phyloP scores from a whole-genome alignment of 1,284 basidiomycete genomes.

The Moniliella sp. region DNA sequence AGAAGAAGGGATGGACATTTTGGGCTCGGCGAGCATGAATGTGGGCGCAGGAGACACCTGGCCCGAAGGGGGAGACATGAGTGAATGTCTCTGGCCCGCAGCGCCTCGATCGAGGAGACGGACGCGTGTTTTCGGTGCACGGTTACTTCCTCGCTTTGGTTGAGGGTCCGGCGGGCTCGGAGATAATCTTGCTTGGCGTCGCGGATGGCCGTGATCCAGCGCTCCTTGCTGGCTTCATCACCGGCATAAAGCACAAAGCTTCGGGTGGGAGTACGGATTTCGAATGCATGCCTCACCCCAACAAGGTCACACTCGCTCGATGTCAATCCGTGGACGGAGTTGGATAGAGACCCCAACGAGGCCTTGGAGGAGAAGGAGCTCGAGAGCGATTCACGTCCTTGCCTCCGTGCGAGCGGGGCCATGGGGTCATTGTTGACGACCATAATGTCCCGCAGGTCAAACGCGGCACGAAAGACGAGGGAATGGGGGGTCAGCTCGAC shows the following conservation, averaged over 20 bases:
- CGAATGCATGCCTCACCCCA: slow-evolving; percentile 16
- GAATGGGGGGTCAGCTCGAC: no score
- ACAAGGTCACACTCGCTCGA: no score
- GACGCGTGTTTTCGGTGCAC: slow-evolving; percentile 1
- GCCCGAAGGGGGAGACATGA: slow-evolving; percentile 1
- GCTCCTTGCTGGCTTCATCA: slow-evolving; percentile 9
- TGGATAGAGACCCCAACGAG: no score
- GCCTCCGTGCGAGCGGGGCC: no score
- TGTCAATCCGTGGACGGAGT: no score
- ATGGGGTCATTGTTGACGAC: slow-evolving; percentile 23
- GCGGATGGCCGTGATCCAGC: slow-evolving; percentile 24
- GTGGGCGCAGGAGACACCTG: no score
- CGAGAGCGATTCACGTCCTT: no score
- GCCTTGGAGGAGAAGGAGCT: no score
- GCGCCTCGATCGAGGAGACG: slow-evolving; percentile 20
- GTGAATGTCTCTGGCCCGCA: slow-evolving; percentile 12
- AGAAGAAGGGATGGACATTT: no score
- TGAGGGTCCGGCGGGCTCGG: slow-evolving; percentile 17
- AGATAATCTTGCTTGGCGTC: slow-evolving; percentile 24
- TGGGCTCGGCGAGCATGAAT: no score
- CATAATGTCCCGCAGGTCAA: slow-evolving; percentile 22
- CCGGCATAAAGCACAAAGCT: slow-evolving; percentile 29
- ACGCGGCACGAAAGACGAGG: slow-evolving; percentile 23
- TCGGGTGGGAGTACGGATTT: slow-evolving; percentile 28
- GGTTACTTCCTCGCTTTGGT: slow-evolving; percentile 18